Percentiles rank a stretch among this genome's conserved stretches.
Evolutionary conservation across 208 protist species (phyloP).

Genomic region (Balamuthia mandrillaris): DNA sequence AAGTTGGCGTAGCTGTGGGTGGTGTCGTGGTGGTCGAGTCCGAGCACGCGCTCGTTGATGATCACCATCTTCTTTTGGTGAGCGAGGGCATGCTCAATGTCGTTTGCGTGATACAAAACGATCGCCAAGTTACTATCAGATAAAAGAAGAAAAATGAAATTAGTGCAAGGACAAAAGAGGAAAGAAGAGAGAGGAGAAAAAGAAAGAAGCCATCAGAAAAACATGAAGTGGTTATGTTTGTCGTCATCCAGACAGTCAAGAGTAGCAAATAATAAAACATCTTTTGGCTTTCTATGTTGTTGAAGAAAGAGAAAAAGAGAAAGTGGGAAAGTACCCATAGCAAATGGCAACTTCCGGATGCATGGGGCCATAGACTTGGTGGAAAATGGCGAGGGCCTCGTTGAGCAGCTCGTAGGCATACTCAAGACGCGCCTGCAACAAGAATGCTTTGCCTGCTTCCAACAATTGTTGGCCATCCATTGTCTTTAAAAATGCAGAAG

Average conservation of each 20-base stretch:
- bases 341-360: slow-evolving; percentile 20
- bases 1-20: slow-evolving; percentile 47
- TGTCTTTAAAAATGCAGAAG: neutral
- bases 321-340: slow-evolving; percentile 1
- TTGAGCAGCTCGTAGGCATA: slow-evolving; percentile 32
- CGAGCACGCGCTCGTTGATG: slow-evolving; percentile 41
- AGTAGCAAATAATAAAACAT: too few species aligned
- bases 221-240: too few species aligned
- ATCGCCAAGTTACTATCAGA: slow-evolving; percentile 46
- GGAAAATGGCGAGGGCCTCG: slow-evolving; percentile 34
- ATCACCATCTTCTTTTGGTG: slow-evolving; percentile 52
- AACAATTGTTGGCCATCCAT: slow-evolving; percentile 46
- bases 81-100: slow-evolving; percentile 25
- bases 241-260: too few species aligned
- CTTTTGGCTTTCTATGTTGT: too few species aligned
- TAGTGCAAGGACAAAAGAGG: too few species aligned
- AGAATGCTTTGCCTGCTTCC: slow-evolving; percentile 46
- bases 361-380: slow-evolving; percentile 42
- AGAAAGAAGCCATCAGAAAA: too few species aligned
- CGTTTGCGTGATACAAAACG: slow-evolving; percentile 38
- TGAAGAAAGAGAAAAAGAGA: too few species aligned
- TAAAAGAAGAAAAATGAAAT: too few species aligned
- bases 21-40: slow-evolving; percentile 52
- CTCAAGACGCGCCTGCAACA: slow-evolving; percentile 46
- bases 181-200: too few species aligned